Conservation (phyloP, 2,329 filamentous ascomycete genomes). For the Neonectria magnoliae region DNA sequence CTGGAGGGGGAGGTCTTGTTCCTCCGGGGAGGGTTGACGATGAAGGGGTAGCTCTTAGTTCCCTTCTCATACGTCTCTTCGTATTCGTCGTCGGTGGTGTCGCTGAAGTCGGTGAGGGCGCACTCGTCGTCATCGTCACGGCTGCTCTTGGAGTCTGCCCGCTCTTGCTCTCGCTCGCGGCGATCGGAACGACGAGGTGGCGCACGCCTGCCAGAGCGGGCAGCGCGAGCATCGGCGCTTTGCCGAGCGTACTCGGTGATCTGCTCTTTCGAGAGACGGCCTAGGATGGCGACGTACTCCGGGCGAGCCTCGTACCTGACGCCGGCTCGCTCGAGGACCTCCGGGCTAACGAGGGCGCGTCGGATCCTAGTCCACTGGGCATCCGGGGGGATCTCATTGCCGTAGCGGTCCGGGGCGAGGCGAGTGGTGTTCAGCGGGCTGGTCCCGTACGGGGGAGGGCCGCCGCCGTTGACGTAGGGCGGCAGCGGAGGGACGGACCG, state of each 20-base stretch:
- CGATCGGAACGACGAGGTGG: conserved; percentile 24
- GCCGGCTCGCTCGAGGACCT: conserved; percentile 64
- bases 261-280: conserved; percentile 61
- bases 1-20: conserved; percentile 48
- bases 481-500: conserved; percentile 51
- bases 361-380: conserved; percentile 70
- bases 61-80: conserved; percentile 45
- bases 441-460: conserved; percentile 48
- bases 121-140: conserved; percentile 47
- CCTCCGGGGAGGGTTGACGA: conserved; percentile 50
- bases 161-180: conserved; percentile 24
- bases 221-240: conserved; percentile 58
- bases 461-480: conserved; percentile 35
- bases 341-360: conserved; percentile 65
- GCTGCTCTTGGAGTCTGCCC: conserved; percentile 48
- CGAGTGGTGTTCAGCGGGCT: conserved; percentile 47
- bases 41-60: conserved; percentile 48
- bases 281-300: conserved; percentile 70
- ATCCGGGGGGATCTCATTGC: conserved; percentile 64
- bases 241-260: conserved; percentile 62
- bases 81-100: conserved; percentile 48
- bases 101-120: conserved; percentile 44
- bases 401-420: conserved; percentile 66
- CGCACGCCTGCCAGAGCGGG: conserved; percentile 42
- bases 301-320: conserved; percentile 70